Conservation (phyloP, 2,329 filamentous ascomycete species). For the Sordariomycetes sp. region DNA sequence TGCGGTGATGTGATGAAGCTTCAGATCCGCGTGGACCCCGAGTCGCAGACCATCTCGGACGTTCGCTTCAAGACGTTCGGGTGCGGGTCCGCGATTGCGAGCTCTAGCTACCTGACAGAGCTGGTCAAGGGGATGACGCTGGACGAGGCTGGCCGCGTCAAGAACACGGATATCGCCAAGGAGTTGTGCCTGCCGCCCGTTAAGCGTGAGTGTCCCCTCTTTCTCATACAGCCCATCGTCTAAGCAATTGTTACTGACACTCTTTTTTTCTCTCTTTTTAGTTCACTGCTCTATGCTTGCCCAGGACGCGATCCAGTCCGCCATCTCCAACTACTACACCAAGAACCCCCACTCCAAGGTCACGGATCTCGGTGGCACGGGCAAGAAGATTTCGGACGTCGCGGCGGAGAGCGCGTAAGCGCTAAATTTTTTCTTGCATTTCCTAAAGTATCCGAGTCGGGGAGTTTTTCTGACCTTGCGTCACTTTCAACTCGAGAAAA, state of each 20-base stretch:
- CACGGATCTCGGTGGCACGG: constrained; percentile 68
- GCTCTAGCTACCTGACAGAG: constrained; percentile 91
- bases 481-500: not conserved
- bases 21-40: constrained; percentile 72
- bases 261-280: too few species aligned
- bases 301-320: constrained; percentile 83
- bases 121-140: constrained; percentile 88
- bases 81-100: constrained; percentile 88
- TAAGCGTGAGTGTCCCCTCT: constrained; percentile 52
- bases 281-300: constrained; percentile 89
- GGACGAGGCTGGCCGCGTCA: constrained; percentile 82
- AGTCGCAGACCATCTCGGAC: constrained; percentile 78
- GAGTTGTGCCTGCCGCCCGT: constrained; percentile 83
- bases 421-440: not conserved
- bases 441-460: not conserved
- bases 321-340: constrained; percentile 80
- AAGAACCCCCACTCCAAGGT: constrained; percentile 45
- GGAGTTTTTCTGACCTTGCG: not conserved
- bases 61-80: constrained; percentile 99
- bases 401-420: not conserved
- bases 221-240: not conserved
- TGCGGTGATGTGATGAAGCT: constrained; percentile 85
- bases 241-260: not conserved
- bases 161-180: constrained; percentile 97
- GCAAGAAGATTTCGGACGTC: constrained; percentile 14